Conservation (phyloP, 805 yeast genomes). For the Scheffersomyces ergatensis region DNA sequence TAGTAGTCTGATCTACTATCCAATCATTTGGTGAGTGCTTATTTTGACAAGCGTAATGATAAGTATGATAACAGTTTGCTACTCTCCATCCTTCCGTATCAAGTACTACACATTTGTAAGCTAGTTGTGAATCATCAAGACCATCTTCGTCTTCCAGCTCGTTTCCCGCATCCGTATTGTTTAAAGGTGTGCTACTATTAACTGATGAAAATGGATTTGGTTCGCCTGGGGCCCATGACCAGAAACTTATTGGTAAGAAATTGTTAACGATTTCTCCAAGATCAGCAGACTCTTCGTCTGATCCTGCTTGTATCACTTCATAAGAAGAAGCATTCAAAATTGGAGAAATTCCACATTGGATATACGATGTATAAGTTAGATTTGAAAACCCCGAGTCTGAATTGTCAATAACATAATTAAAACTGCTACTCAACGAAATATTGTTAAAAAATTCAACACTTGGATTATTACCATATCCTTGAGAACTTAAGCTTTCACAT, state of each 20-base stretch:
- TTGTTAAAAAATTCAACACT: slow-evolving; percentile 9
- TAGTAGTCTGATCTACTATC: slow-evolving; percentile 30
- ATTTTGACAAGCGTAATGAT: slow-evolving; percentile 57
- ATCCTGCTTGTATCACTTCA: neutral
- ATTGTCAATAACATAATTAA: slow-evolving; percentile 34
- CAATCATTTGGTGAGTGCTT: slow-evolving; percentile 39
- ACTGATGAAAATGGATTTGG: slow-evolving; percentile 6
- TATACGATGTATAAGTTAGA: slow-evolving; percentile 31
- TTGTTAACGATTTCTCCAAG: slow-evolving; percentile 23
- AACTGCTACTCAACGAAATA: slow-evolving; percentile 16
- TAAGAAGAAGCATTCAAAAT: slow-evolving; percentile 42
- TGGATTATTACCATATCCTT: neutral
- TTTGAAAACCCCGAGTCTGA: slow-evolving; percentile 34
- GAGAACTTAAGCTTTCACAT: slow-evolving; percentile 2
- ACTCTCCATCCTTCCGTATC: slow-evolving; percentile 57
- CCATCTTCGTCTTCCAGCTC: neutral
- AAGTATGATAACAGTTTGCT: slow-evolving; percentile 58
- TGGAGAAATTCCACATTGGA: slow-evolving; percentile 66
- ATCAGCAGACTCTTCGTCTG: slow-evolving; percentile 13
- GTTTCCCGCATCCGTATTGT: neutral
- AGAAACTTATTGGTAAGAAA: slow-evolving; percentile 37
- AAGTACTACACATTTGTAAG: slow-evolving; percentile 42
- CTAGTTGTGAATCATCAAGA: slow-evolving; percentile 13
- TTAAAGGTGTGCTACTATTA: neutral
- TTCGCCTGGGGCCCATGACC: slow-evolving; percentile 67